Evolutionary conservation across 768 basidiomycete species (phyloP), one percentile per base, ranked within the genome.

Genomic region (Paxillus ammoniavirescens): DNA sequence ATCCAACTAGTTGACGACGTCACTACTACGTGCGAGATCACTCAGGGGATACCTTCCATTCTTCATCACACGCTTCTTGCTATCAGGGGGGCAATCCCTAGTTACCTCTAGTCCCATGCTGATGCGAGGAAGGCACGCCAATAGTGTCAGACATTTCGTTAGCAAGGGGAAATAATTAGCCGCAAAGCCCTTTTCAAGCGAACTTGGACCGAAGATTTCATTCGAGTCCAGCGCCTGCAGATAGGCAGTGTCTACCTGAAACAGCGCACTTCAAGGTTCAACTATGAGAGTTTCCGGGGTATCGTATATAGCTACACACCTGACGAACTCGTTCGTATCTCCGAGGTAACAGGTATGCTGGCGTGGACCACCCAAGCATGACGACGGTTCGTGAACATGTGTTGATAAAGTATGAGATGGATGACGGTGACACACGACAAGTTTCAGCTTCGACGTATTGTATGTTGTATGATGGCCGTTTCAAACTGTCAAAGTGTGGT

Each of bases 401-500:
- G 42, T 45, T 10, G 44, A 18, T 45, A 28, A 18, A 28, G 10
- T 21, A 26, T 31, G 44, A 45, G 28, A 14, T 35, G 35, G 35
- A 35, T 35, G 35, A 35, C 15, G 12, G 13, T 26, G 26, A 28
- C 28, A 13, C 42, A 42, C 9, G 30, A 8, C 31, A 31, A 31
- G 7, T 31, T 31, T 61, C 57, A 47, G 18, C 30, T 51, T 35
- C 26, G 23, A 52, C 33, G 18, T 40, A 14, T 41, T 44, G 18
- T 49, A 44, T 52, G 59, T 23, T 17, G 30, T 31, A 10, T 45
- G 44, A 28, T 26, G 26, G 2, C 21, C 26, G 30, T 44, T 30
- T 7, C n/a, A 13, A 43, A 26, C 44, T 45, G n/a, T 28, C 30
- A 31, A 45, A 45, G 13, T 10, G 30, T 13, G 28, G 15, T 13